Evolutionary conservation across 1,284 basidiomycete species (phyloP).

Genomic region (Schizophyllum commune): DNA sequence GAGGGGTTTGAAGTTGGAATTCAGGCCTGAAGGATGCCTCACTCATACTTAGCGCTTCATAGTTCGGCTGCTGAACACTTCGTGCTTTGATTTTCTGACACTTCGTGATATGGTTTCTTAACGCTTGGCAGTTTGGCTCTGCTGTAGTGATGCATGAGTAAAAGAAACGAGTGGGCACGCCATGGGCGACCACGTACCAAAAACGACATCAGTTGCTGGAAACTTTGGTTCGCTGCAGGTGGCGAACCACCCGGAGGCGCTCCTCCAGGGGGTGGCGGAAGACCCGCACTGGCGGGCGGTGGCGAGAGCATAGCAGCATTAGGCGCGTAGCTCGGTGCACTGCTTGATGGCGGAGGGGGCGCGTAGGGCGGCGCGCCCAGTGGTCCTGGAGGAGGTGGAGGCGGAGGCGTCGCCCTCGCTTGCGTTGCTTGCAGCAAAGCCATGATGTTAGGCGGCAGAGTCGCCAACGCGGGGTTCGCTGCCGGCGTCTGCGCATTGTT

Average conservation of each 20-base stretch:
- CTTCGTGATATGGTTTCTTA: neutral
- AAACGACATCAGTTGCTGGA: neutral
- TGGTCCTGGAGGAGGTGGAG: neutral
- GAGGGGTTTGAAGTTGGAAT: too few relatives aligned
- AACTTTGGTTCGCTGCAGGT: neutral
- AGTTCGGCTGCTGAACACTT: too few relatives aligned
- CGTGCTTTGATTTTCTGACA: too few relatives aligned
- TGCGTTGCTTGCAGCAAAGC: neutral
- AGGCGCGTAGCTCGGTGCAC: neutral
- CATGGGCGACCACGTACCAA: neutral
- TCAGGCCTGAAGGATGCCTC: too few relatives aligned
- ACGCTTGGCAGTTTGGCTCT: neutral
- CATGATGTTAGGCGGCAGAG: neutral
- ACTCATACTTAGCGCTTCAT: too few relatives aligned
- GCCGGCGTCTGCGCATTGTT: neutral
- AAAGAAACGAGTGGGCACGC: neutral
- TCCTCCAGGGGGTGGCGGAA: neutral
- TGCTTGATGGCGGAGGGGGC: too few relatives aligned
- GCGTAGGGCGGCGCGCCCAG: too few relatives aligned
- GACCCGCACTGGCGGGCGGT: neutral
- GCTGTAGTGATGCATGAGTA: neutral
- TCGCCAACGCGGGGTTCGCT: neutral
- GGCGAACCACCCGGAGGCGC: neutral
- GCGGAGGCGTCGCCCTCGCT: neutral
- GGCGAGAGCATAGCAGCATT: neutral